A percentile compares a stretch with the other conserved stretches of the same genome.
Evolutionary conservation across 2,329 filamentous ascomycete species (phyloP).

Genomic region (Xylariales sp.): DNA sequence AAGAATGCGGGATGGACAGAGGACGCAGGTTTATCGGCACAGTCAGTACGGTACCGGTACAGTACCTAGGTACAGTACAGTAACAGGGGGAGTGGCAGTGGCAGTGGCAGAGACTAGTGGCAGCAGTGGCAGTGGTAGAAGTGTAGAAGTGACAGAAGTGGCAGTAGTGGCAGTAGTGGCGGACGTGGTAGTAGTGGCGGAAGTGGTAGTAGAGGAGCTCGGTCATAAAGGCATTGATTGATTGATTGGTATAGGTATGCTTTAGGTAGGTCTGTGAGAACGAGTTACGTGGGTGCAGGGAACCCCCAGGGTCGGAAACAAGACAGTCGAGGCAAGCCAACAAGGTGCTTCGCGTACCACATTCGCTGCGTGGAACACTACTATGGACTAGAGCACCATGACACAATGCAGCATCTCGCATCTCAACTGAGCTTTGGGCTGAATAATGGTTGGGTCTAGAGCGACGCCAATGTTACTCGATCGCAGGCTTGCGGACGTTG

Average conservation of each 20-base stretch:
- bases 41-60: conserved; percentile 12
- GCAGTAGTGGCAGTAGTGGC: not conserved
- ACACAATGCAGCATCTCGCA: conserved; percentile 33
- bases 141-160: too few relatives aligned
- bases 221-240: conserved; percentile 30
- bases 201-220: not conserved
- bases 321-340: conserved; percentile 28
- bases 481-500: conserved; percentile 28
- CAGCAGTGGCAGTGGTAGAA: too few relatives aligned
- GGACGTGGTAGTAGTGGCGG: not conserved
- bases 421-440: conserved; percentile 32
- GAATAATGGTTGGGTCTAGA: conserved; percentile 34
- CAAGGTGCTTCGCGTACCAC: conserved; percentile 27
- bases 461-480: conserved; percentile 38
- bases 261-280: conserved; percentile 30
- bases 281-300: conserved; percentile 33
- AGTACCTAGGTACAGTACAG: not conserved
- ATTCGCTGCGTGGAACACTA: conserved; percentile 25
- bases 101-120: not conserved
- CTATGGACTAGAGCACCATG: conserved; percentile 35
- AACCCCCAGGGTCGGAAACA: conserved; percentile 31
- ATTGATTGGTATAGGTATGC: conserved; percentile 25
- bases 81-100: not conserved
- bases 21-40: conserved; percentile 21
- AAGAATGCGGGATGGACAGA: conserved; percentile 16